Percentiles rank a stretch among this genome's conserved stretches.
These are phyloP conservation scores for Cladosporium colombiae DNA, from an alignment of 2,329 filamentous ascomycete species.

Conservation along the genomic window DNA sequence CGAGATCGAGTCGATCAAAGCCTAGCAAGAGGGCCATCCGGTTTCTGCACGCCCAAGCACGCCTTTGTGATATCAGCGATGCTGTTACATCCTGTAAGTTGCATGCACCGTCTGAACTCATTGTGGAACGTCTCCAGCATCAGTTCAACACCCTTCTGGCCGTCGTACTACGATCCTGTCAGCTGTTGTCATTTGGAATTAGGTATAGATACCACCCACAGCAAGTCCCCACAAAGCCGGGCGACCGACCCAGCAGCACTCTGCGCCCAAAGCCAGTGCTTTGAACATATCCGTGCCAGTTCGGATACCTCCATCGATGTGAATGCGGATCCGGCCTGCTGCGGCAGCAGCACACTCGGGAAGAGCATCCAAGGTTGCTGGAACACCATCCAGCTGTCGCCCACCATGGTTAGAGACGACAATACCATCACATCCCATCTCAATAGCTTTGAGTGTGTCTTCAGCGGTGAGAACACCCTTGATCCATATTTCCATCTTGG, in stretches of 20 bases:
- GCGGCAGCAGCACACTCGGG: slow-evolving; percentile 43
- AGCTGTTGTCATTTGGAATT: not conserved
- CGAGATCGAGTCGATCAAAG: slow-evolving; percentile 22
- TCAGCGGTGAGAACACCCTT: slow-evolving; percentile 45
- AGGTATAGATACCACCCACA: slow-evolving; percentile 30
- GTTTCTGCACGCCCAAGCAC: slow-evolving; percentile 34
- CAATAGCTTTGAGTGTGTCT: slow-evolving; percentile 50
- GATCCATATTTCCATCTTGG: slow-evolving; percentile 52
- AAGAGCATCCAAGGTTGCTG: slow-evolving; percentile 27
- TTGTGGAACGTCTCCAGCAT: slow-evolving; percentile 43
- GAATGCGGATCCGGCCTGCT: slow-evolving; percentile 55
- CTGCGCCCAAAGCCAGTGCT: slow-evolving; percentile 54
- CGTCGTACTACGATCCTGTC: slow-evolving; percentile 36
- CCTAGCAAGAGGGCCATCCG: slow-evolving; percentile 38
- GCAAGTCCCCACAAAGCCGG: slow-evolving; percentile 54
- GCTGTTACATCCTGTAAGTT: slow-evolving; percentile 39
- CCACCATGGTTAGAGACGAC: slow-evolving; percentile 60
- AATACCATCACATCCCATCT: slow-evolving; percentile 65
- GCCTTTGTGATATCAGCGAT: slow-evolving; percentile 39
- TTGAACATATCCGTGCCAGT: slow-evolving; percentile 61
- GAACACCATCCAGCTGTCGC: slow-evolving; percentile 18
- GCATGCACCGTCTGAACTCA: slow-evolving; percentile 40
- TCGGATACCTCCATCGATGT: slow-evolving; percentile 62
- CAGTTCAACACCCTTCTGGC: slow-evolving; percentile 41
- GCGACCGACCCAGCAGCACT: slow-evolving; percentile 53